Conservation (phyloP, 129 eudicot species). For the Dittrichia graveolens region DNA sequence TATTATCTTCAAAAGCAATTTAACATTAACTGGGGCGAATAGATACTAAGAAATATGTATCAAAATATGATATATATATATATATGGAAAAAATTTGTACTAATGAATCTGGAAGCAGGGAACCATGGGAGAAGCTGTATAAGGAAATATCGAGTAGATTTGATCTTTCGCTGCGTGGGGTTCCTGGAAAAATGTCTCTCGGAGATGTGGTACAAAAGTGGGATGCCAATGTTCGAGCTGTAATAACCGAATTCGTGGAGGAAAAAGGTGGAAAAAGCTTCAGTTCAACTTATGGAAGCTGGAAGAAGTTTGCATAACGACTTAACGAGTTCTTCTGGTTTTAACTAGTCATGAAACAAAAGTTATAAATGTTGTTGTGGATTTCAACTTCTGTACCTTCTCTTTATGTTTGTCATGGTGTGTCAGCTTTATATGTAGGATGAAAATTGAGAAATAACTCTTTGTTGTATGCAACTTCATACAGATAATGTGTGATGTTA, state of each 20-base stretch:
- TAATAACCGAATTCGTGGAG: conserved; percentile 27
- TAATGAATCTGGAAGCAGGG: conserved; percentile 19
- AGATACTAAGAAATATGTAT: neutral
- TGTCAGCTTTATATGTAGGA: neutral
- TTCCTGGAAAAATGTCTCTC: conserved; percentile 23
- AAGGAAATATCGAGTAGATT: conserved; percentile 31
- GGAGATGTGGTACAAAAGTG: conserved; percentile 39
- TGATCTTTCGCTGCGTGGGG: conserved; percentile 3
- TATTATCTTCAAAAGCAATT: neutral
- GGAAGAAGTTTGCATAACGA: conserved; percentile 12
- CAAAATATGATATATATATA: neutral
- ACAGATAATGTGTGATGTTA: neutral
- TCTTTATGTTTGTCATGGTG: neutral
- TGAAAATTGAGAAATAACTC: conserved; percentile 4
- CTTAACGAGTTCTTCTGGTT: conserved; percentile 1
- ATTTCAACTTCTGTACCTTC: neutral
- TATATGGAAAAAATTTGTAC: neutral
- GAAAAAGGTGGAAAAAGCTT: conserved; percentile 27
- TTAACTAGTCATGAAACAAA: neutral
- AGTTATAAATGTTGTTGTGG: conserved; percentile 20
- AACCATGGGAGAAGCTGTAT: conserved; percentile 20
- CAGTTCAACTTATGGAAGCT: conserved; percentile 8
- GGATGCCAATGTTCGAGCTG: conserved; percentile 38
- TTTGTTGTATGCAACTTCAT: neutral
- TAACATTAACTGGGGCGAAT: too few relatives aligned